Evolutionary conservation across 179 eudicot genomes (phyloP), one percentile per base, ranked within the genome.

Genomic region (Spergularia azorica): DNA sequence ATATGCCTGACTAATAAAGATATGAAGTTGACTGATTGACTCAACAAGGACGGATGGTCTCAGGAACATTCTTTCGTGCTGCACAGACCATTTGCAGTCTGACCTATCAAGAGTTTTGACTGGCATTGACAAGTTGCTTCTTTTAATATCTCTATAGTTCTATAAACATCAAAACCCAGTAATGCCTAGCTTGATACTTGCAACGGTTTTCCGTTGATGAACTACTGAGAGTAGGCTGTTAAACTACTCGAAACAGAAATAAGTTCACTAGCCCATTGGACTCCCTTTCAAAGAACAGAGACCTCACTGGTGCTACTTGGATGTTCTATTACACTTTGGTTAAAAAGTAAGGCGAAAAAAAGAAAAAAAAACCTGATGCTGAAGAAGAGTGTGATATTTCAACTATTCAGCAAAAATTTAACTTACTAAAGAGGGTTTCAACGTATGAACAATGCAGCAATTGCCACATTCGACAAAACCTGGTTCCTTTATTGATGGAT

Each of bases 321-420:
- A 14, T 63, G 48, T 38, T 63, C 4, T 12, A 26, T 48, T 48
- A 48, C 38, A 65, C 51, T 67, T 46, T 46, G 5, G 20, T n/a
- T 48, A 17, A 50, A 68, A 17, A 48, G 58, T 43, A 17, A 52
- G 43, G 16, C 5, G n/a, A 7, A 32, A 20, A 6, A 60, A 15
- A 39, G n/a, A 38, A 66, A 39, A 51, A 16, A 32, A 63, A 63
- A 14, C 14, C 18, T 46, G 52, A 46, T 8, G 9, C 4, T 26
- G 56, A 52, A 14, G 21, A 26, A 14, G n/a, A 70, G 62, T 15
- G 41, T 7, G n/a, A 70, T 15, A 55, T 14, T 57, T 55, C 55
- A 62, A 46, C 73, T 4, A 6, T 32, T 70, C 62, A 80, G 3
- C 48, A 38, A 4, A 20, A 71, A 76, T 70, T 69, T 17, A 57